Evolutionary conservation across 257 asterid species (phyloP).

Genomic region (Petunia axillaris): DNA sequence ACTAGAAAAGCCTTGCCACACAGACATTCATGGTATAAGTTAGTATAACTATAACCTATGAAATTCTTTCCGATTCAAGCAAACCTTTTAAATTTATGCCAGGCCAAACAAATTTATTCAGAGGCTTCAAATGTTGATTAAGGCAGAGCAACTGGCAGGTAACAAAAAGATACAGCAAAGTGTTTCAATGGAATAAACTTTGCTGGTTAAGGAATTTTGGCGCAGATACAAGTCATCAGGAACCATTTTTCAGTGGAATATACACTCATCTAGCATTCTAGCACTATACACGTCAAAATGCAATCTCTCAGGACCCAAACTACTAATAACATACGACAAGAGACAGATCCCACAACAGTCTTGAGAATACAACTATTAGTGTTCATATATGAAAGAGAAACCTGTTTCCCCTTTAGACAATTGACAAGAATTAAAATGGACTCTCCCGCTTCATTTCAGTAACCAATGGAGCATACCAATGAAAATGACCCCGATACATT

Average conservation of each 20-base stretch:
- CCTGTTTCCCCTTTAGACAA: too few species aligned
- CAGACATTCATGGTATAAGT: background rate
- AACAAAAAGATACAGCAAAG: conserved; percentile 12
- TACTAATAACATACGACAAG: too few species aligned
- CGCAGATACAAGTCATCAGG: background rate
- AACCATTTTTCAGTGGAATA: background rate
- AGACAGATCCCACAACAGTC: too few species aligned
- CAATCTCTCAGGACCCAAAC: too few species aligned
- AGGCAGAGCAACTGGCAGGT: background rate
- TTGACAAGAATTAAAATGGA: too few species aligned
- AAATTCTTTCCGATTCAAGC: background rate
- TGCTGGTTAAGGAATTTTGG: background rate
- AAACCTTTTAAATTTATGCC: background rate
- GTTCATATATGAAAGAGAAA: too few species aligned
- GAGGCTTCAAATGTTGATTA: background rate
- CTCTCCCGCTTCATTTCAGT: too few species aligned
- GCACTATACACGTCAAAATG: background rate
- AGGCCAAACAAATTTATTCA: background rate
- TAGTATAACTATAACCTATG: background rate
- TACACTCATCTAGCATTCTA: background rate
- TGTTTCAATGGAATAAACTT: background rate
- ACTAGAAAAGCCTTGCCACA: background rate
- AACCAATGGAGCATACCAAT: too few species aligned
- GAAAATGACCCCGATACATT: too few species aligned
- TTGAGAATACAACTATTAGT: too few species aligned